phyloP scores from a whole-genome alignment of 306 rosid species.

The Ceratonia siliqua region DNA sequence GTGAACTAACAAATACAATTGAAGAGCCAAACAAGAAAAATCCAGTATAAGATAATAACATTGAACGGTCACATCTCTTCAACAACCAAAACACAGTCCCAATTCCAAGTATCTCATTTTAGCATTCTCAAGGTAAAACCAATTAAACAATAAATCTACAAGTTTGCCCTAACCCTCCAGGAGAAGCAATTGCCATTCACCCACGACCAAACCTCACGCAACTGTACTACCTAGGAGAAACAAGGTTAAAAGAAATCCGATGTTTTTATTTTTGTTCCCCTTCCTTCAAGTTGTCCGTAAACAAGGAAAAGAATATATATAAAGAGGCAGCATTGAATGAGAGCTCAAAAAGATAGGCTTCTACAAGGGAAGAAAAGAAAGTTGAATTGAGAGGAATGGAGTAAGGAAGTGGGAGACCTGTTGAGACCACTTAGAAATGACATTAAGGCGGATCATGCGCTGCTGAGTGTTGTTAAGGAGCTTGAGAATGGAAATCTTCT shows the following conservation, averaged over 20 bases:
- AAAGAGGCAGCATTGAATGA: not conserved
- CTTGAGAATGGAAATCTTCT: constrained; percentile 81
- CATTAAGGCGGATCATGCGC: constrained; percentile 95
- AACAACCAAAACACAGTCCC: constrained; percentile 5
- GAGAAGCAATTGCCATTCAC: not conserved
- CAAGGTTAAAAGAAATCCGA: not conserved
- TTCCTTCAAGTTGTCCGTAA: not conserved
- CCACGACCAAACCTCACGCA: not conserved
- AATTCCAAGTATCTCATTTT: not conserved
- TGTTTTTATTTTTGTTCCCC: not conserved
- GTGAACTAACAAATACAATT: not conserved
- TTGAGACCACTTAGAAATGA: constrained; percentile 93
- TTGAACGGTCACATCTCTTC: not conserved
- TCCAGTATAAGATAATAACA: not conserved
- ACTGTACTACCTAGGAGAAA: not conserved
- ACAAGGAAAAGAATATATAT: not conserved
- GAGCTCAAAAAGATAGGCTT: not conserved
- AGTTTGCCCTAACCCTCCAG: not conserved
- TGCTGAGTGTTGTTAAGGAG: constrained; percentile 89
- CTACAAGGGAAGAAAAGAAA: not conserved
- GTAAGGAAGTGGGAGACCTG: constrained; percentile 50
- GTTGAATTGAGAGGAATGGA: not conserved
- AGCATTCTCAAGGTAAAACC: not conserved
- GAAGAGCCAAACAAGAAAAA: not conserved
- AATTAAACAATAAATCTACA: not conserved